Evolutionary conservation across 768 basidiomycete genomes (phyloP).

Genomic region (Roridomyces roridus): DNA sequence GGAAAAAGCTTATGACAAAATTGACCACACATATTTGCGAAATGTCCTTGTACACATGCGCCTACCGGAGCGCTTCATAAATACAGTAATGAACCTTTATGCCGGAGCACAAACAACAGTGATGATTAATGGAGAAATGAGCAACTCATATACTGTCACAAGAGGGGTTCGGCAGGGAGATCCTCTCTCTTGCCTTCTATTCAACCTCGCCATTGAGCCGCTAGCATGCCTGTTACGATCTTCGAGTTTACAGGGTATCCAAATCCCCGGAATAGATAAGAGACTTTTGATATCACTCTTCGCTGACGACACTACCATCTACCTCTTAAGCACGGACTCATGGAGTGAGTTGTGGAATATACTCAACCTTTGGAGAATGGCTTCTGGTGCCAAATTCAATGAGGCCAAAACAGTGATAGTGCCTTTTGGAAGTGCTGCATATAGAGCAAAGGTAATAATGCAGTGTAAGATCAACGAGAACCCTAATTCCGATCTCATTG

Average conservation of each 20-base stretch:
- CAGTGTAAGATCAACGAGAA: constrained; percentile 2
- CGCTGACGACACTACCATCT: constrained; percentile 48
- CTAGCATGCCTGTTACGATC: constrained; percentile 36
- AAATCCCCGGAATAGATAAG: constrained; percentile 24
- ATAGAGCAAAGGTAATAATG: constrained; percentile 15
- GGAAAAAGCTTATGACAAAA: constrained; percentile 21
- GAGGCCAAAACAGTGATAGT: constrained; percentile 44
- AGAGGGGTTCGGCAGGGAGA: constrained; percentile 39
- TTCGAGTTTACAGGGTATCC: constrained; percentile 34
- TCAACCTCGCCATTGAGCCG: constrained; percentile 48
- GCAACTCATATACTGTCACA: constrained; percentile 19
- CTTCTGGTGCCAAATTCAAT: constrained; percentile 49
- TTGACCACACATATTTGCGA: constrained; percentile 23
- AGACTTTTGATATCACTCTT: constrained; percentile 40
- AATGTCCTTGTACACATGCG: background rate
- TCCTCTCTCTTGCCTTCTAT: constrained; percentile 45
- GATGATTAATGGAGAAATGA: constrained; percentile 23
- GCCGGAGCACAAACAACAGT: constrained; percentile 1
- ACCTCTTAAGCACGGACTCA: constrained; percentile 36
- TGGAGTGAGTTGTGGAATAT: constrained; percentile 30
- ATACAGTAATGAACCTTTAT: constrained; percentile 27
- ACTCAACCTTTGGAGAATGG: constrained; percentile 44
- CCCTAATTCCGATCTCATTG: background rate
- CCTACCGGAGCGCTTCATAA: constrained; percentile 19
- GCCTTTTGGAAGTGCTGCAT: constrained; percentile 36